Percentiles rank a stretch among this genome's conserved stretches.
These are phyloP conservation scores for Wickerhamiella galacta DNA, from an alignment of 805 yeast species.

Conservation along the genomic window DNA sequence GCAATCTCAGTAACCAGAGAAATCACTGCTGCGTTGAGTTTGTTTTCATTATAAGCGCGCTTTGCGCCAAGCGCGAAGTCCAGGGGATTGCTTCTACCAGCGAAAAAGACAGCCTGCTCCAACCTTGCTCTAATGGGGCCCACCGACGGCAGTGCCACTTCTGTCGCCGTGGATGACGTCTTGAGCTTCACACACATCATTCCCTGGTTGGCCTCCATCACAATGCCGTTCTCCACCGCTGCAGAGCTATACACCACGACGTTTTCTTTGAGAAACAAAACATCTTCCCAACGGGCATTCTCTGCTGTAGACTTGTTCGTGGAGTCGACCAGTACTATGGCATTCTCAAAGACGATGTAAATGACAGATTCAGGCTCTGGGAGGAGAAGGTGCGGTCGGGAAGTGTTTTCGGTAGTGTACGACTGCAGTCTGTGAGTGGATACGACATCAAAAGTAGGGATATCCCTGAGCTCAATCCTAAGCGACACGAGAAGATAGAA, in stretches of 20 bases:
- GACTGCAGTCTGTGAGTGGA: slow-evolving; percentile 54
- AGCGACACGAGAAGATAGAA: slow-evolving; percentile 38
- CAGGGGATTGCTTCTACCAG: slow-evolving; percentile 29
- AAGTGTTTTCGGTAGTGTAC: slow-evolving; percentile 21
- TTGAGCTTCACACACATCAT: background rate
- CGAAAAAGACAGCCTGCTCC: slow-evolving; percentile 68
- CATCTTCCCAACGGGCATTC: slow-evolving; percentile 57
- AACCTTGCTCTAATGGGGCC: slow-evolving; percentile 43
- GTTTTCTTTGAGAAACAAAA: slow-evolving; percentile 37
- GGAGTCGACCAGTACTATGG: slow-evolving; percentile 52
- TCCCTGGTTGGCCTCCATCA: slow-evolving; percentile 29
- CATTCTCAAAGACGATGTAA: slow-evolving; percentile 39
- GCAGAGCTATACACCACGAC: slow-evolving; percentile 40
- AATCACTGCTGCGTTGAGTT: slow-evolving; percentile 22
- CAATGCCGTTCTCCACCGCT: slow-evolving; percentile 36
- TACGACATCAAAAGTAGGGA: slow-evolving; percentile 29
- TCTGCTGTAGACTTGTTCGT: slow-evolving; percentile 20
- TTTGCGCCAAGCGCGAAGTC: slow-evolving; percentile 21
- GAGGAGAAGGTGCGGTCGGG: slow-evolving; percentile 34
- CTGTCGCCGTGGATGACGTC: slow-evolving; percentile 15
- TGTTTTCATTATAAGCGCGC: slow-evolving; percentile 27
- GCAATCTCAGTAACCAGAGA: slow-evolving; percentile 43
- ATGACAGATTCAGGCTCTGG: slow-evolving; percentile 46
- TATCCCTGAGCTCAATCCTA: slow-evolving; percentile 30
- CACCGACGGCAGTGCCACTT: slow-evolving; percentile 19